A percentile compares a stretch with the other conserved stretches of the same genome.
Evolutionary conservation across 2,329 filamentous ascomycete genomes (phyloP).

Genomic region (Alternaria ventricosa): DNA sequence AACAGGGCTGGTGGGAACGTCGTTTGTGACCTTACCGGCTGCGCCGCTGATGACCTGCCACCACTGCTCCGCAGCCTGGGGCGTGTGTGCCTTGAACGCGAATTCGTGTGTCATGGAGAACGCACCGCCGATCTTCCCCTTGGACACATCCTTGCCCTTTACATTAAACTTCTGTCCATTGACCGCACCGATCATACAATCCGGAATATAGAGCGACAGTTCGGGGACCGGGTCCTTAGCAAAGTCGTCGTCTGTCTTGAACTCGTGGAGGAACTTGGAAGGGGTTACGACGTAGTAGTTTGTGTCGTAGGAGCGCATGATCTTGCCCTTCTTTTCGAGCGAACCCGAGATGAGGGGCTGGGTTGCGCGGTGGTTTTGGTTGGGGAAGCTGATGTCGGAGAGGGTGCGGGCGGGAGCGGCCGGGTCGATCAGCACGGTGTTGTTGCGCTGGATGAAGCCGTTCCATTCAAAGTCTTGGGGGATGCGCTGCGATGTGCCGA

Average conservation of each 20-base stretch:
- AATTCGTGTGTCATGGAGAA: constrained; percentile 81
- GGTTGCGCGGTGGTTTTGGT: constrained; percentile 82
- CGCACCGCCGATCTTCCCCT: constrained; percentile 77
- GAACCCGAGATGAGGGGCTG: constrained; percentile 85
- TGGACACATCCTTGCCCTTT: constrained; percentile 91
- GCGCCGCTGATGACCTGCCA: constrained; percentile 72
- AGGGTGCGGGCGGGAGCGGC: constrained; percentile 75
- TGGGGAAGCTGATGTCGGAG: constrained; percentile 80
- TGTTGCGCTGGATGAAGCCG: constrained; percentile 76
- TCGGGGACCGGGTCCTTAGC: constrained; percentile 80
- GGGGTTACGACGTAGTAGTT: constrained; percentile 92
- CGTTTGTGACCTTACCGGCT: constrained; percentile 59
- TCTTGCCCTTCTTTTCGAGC: constrained; percentile 88
- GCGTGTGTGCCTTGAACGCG: constrained; percentile 83
- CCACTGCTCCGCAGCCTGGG: constrained; percentile 84
- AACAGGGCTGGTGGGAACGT: constrained; percentile 48
- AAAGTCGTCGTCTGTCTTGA: constrained; percentile 86
- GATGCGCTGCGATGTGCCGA: constrained; percentile 76
- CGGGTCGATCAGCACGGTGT: constrained; percentile 77
- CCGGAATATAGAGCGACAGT: constrained; percentile 88
- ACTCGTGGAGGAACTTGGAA: constrained; percentile 90
- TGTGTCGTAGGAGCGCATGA: constrained; percentile 80
- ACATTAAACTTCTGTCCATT: constrained; percentile 87
- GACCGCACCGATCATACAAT: constrained; percentile 77
- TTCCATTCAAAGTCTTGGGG: constrained; percentile 91